These are phyloP conservation scores for Paraphoma chrysanthemicola DNA, from an alignment of 2,329 filamentous ascomycete genomes.

Conservation along the genomic window DNA sequence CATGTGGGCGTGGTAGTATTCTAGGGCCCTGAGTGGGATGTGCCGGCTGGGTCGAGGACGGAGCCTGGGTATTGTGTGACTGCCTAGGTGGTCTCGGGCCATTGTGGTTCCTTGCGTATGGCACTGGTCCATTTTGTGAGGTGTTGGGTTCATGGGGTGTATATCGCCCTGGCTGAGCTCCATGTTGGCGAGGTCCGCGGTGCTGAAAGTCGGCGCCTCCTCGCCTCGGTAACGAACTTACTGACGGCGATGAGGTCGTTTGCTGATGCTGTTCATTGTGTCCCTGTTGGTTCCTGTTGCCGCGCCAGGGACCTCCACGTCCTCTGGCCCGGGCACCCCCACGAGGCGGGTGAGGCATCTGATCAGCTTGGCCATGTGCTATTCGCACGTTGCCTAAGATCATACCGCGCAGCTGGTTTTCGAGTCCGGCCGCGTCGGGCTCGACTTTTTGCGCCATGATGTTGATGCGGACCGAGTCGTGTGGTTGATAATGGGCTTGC, in stretches of 20 bases:
- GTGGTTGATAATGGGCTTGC: no score
- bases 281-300: conserved; percentile 11
- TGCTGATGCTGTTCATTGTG: conserved; percentile 15
- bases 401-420: conserved; percentile 66
- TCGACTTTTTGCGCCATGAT: conserved; percentile 25
- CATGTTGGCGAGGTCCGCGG: conserved; percentile 16
- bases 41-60: not conserved
- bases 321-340: conserved; percentile 26
- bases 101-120: not conserved
- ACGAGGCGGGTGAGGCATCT: conserved; percentile 21
- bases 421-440: conserved; percentile 38
- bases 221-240: conserved; percentile 5
- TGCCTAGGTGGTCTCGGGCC: conserved; percentile 4
- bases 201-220: conserved; percentile 12
- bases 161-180: conserved; percentile 1
- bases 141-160: conserved; percentile 6
- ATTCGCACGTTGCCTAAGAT: conserved; percentile 62
- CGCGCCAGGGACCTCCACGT: conserved; percentile 20
- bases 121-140: not conserved
- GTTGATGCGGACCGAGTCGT: not conserved
- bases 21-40: conserved; percentile 13
- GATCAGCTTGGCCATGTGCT: conserved; percentile 20
- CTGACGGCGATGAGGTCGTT: conserved; percentile 8
- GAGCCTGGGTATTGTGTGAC: conserved; percentile 4
- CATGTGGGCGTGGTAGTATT: conserved; percentile 30